Conservation (phyloP, 2,329 filamentous ascomycete genomes). For the Coleophoma cylindrospora region DNA sequence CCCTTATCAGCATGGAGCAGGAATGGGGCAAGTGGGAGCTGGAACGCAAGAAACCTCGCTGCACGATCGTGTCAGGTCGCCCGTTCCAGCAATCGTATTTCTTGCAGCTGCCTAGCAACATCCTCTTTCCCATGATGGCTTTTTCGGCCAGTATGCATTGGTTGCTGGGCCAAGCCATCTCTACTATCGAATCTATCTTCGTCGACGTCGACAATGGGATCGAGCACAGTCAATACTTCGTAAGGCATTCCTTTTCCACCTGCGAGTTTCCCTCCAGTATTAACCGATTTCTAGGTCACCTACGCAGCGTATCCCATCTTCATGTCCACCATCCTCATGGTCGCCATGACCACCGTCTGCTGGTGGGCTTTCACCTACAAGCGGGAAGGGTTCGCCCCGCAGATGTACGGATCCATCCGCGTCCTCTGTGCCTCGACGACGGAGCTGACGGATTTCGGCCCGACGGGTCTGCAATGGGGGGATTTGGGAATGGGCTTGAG, state of each 20-base stretch:
- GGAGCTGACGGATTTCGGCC: conserved; percentile 11
- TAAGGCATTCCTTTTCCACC: background rate
- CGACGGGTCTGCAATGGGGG: conserved; percentile 11
- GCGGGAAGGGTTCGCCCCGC: conserved; percentile 14
- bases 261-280: background rate
- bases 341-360: conserved; percentile 11
- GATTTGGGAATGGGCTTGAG: conserved; percentile 14
- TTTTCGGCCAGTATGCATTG: conserved; percentile 16
- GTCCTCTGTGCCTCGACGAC: conserved; percentile 13
- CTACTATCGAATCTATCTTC: conserved; percentile 12
- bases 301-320: conserved; percentile 15
- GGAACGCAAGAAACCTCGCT: conserved; percentile 7
- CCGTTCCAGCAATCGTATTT: conserved; percentile 15
- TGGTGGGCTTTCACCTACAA: conserved; percentile 16
- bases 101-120: conserved; percentile 10
- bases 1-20: conserved; percentile 16
- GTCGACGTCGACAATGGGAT: conserved; percentile 7
- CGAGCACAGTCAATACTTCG: conserved; percentile 12
- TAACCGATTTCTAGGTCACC: conserved; percentile 5
- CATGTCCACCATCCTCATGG: conserved; percentile 11
- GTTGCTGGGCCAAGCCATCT: conserved; percentile 14
- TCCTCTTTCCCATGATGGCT: conserved; percentile 11
- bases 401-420: conserved; percentile 16
- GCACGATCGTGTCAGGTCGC: conserved; percentile 11
- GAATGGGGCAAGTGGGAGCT: conserved; percentile 15